A percentile compares a stretch with the other conserved stretches of the same genome.
Evolutionary conservation across 192 early-diverging fungal species (phyloP).

Genomic region (Rhizophlyctis rosea): DNA sequence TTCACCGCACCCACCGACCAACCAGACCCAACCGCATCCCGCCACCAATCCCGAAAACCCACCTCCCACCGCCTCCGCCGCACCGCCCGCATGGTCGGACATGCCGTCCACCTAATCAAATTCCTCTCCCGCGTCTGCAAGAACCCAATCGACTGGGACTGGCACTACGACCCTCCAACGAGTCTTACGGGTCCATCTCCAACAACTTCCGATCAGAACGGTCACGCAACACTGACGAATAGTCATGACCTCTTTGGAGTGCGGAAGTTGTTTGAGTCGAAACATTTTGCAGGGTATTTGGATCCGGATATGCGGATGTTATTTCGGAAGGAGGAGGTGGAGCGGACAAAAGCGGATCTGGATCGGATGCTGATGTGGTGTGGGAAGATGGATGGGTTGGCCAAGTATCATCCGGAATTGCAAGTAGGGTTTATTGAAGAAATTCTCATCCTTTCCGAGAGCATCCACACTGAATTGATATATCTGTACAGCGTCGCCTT

Average conservation of each 20-base stretch:
- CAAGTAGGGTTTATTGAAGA: slow-evolving; percentile 19
- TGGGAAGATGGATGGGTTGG: slow-evolving; percentile 22
- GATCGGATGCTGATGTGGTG: slow-evolving; percentile 25
- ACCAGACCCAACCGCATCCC: not conserved
- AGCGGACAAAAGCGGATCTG: slow-evolving; percentile 22
- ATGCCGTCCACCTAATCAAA: slow-evolving; percentile 34
- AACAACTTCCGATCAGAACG: not conserved
- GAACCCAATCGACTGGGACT: slow-evolving; percentile 44
- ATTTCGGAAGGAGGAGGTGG: slow-evolving; percentile 30
- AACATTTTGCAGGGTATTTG: slow-evolving; percentile 37
- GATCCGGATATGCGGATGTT: slow-evolving; percentile 25
- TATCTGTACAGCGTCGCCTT: slow-evolving; percentile 22
- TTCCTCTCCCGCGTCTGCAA: slow-evolving; percentile 39
- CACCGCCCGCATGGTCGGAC: slow-evolving; percentile 31
- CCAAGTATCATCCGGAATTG: slow-evolving; percentile 14
- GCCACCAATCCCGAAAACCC: not conserved
- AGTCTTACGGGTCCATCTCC: no score
- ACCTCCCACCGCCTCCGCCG: slow-evolving; percentile 24
- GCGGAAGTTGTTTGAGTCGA: slow-evolving; percentile 31
- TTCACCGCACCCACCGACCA: not conserved
- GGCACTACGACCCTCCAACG: slow-evolving; percentile 42
- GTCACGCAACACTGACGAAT: slow-evolving; percentile 17
- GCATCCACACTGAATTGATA: slow-evolving; percentile 17
- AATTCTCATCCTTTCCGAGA: slow-evolving; percentile 5
- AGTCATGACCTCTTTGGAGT: slow-evolving; percentile 30